Percentiles rank a stretch among this genome's conserved stretches.
phyloP scores from a whole-genome alignment of 2,329 filamentous ascomycete genomes.

The Saccharata proteae region DNA sequence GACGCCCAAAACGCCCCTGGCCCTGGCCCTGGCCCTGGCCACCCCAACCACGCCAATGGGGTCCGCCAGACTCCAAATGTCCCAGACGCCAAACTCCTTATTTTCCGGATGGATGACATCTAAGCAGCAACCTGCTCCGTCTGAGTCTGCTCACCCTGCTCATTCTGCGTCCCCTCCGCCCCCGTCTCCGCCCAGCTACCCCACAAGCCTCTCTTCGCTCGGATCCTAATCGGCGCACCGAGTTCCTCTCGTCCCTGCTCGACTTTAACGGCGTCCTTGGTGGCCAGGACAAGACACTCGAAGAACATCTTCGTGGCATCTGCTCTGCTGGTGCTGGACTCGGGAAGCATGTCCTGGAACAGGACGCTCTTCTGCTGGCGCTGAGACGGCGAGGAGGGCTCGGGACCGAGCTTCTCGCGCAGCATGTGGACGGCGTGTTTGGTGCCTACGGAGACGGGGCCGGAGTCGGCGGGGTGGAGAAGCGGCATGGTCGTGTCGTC shows the following conservation, averaged over 20 bases:
- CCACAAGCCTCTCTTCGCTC: conserved; percentile 93
- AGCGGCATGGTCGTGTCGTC: conserved; percentile 68
- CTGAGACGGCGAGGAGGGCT: conserved; percentile 53
- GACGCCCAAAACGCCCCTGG: too few relatives aligned
- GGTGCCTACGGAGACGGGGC: conserved; percentile 79
- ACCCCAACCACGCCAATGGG: too few relatives aligned
- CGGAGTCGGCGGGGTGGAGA: conserved; percentile 70
- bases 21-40: too few relatives aligned
- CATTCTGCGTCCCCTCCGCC: too few relatives aligned
- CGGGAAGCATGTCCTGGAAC: conserved; percentile 85
- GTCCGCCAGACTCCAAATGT: too few relatives aligned
- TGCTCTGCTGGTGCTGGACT: conserved; percentile 64
- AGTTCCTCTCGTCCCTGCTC: conserved; percentile 66
- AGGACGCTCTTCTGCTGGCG: conserved; percentile 66
- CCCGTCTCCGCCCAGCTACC: conserved; percentile 80
- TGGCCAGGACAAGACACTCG: conserved; percentile 86
- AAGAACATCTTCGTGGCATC: conserved; percentile 99
- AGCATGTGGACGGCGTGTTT: conserved; percentile 93
- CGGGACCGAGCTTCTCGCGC: conserved; percentile 70
- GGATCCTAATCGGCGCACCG: conserved; percentile 68
- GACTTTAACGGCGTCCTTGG: conserved; percentile 95
- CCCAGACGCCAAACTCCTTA: too few relatives aligned
- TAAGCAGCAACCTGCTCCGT: too few relatives aligned
- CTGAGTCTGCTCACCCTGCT: too few relatives aligned
- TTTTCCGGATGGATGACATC: too few relatives aligned